Evolutionary conservation across 306 rosid genomes (phyloP).

Genomic region (Vigna mungo): DNA sequence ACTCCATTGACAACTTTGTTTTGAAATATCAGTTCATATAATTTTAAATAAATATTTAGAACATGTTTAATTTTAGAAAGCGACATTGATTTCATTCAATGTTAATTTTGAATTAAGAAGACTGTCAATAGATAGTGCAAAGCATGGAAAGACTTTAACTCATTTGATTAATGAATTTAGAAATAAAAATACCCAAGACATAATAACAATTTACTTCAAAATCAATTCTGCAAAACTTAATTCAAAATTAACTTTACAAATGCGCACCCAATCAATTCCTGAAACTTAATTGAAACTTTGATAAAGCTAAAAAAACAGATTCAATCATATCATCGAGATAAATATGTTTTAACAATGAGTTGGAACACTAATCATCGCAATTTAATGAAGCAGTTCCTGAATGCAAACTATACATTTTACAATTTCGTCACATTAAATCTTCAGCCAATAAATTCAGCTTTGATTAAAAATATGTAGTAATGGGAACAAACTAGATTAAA

Average conservation of each 20-base stretch:
- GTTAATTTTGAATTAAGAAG: not conserved
- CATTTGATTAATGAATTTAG: not conserved
- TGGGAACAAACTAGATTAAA: not conserved
- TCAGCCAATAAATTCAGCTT: not conserved
- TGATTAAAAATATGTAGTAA: not conserved
- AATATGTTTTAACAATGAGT: too few species aligned
- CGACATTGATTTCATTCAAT: not conserved
- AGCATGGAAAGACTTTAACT: not conserved
- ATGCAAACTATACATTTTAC: not conserved
- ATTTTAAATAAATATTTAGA: not conserved
- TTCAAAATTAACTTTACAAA: not conserved
- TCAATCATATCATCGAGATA: too few species aligned
- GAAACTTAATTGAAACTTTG: too few species aligned
- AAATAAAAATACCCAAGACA: too few species aligned
- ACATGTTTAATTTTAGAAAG: not conserved
- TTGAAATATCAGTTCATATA: not conserved
- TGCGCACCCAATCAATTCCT: too few species aligned
- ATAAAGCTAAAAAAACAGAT: too few species aligned
- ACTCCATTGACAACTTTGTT: not conserved
- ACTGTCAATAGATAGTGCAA: not conserved
- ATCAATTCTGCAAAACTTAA: not conserved
- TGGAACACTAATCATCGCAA: too few species aligned
- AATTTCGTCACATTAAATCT: not conserved
- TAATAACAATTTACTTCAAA: not conserved
- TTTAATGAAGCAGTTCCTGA: too few species aligned